phyloP scores from a whole-genome alignment of 2,329 filamentous ascomycete genomes.

The Penicillium frequentans region DNA sequence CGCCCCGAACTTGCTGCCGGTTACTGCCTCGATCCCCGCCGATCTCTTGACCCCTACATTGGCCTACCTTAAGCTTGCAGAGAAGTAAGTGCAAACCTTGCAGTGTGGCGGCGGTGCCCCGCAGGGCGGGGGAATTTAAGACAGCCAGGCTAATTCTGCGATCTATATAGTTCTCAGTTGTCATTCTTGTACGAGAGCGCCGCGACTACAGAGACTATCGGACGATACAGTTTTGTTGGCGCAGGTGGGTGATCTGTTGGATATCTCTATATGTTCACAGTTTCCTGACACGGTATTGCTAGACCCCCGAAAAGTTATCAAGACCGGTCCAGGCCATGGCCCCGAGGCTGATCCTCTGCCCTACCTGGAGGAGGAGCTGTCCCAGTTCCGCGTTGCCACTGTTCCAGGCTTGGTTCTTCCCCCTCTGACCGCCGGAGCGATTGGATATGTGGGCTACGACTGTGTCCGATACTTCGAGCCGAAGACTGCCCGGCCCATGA shows the following conservation, averaged over 20 bases:
- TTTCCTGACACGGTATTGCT: constrained; percentile 12
- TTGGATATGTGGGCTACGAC: constrained; percentile 97
- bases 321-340: constrained; percentile 85
- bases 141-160: constrained; percentile 11
- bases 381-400: constrained; percentile 73
- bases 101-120: neutral
- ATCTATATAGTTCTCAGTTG: constrained; percentile 59
- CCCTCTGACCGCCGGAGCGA: constrained; percentile 84
- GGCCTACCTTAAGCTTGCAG: constrained; percentile 88
- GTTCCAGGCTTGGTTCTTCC: constrained; percentile 82
- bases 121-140: constrained; percentile 1
- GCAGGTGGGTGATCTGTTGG: constrained; percentile 53
- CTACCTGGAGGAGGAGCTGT: constrained; percentile 76
- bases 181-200: constrained; percentile 97
- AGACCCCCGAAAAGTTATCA: constrained; percentile 73
- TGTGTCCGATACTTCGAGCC: constrained; percentile 98
- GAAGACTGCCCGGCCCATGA: constrained; percentile 84
- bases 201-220: constrained; percentile 85
- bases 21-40: constrained; percentile 82
- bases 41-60: constrained; percentile 93
- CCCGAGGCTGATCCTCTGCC: constrained; percentile 81
- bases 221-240: constrained; percentile 93
- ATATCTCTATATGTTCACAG: neutral
- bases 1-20: constrained; percentile 74
- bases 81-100: constrained; percentile 55